Evolutionary conservation across 1,139 yeast genomes (phyloP), one percentile per base, ranked within the genome.

Genomic region (Eremothecium cymbalariae): DNA sequence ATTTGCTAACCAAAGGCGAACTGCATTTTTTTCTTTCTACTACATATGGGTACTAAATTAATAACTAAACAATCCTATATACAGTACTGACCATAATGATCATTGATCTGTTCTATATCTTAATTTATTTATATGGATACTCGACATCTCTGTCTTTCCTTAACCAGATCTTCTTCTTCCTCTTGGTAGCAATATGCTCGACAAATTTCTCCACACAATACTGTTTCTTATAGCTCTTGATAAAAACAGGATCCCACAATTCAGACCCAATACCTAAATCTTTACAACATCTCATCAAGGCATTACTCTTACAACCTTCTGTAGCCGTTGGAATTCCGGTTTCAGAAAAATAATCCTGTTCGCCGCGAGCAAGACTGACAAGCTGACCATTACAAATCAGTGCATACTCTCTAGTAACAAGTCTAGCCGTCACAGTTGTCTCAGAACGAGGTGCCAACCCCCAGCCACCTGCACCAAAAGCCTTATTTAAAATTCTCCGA

Each of bases 391-490:
- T 77, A 47, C 95, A 82, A 7, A 90, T 68, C 35, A 90, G 64
- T 0, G 88, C 97, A 52, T 84, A 90, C 55, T 90, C 98, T 42
- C 98, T 70, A 6, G 95, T 83, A n/a, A 74, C 68, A 12, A 74
- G 63, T 35, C 64, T 67, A 21, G 66, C 62, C 1, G 94, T 79
- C 18, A 90, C 75, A 35, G 73, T 64, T 0, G 95, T 80, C 46
- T 82, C 93, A 0, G 95, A 80, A 38, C 98, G 65, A 7, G 98
- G 97, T 0, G 94, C 95, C 39, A 90, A 65, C 0, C 98, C 98
- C 98, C 98, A 90, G 1, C 95, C 97, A 16, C 98, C 98, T 2
- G 98, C 96, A 2, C 98, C 98, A 65, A 90, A 88, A 0, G 97
- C 94, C 25, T 70, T 69, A 60, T 88, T 88, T 47, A 90, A 62